Percentiles rank a stretch among this genome's conserved stretches.
Evolutionary conservation across 768 basidiomycete genomes (phyloP).

Genomic region (Mycena indigotica): DNA sequence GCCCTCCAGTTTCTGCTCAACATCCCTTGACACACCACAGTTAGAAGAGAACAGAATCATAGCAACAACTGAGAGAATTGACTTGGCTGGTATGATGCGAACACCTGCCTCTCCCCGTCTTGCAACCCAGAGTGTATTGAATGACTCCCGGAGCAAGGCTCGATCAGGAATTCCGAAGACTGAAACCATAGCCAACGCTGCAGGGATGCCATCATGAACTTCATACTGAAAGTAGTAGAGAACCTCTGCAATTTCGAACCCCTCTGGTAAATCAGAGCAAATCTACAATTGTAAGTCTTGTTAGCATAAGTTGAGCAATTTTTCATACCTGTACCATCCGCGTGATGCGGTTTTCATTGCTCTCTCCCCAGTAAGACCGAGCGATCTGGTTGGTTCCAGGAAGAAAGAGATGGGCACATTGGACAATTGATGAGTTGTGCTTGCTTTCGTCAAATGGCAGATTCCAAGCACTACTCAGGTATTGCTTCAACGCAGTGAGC

Average conservation of each 20-base stretch:
- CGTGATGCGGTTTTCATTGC: background rate
- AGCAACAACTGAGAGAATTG: slow-evolving; percentile 9
- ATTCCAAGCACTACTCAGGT: background rate
- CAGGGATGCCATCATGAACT: background rate
- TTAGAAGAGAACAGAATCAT: slow-evolving; percentile 7
- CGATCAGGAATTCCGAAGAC: slow-evolving; percentile 5
- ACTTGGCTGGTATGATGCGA: slow-evolving; percentile 1
- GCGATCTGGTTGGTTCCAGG: slow-evolving; percentile 26
- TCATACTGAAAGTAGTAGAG: slow-evolving; percentile 3
- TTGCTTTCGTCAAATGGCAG: background rate
- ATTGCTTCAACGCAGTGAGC: background rate
- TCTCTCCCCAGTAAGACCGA: background rate
- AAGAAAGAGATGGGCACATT: slow-evolving; percentile 22
- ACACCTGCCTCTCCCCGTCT: slow-evolving; percentile 1
- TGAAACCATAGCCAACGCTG: slow-evolving; percentile 6
- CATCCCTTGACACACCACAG: background rate
- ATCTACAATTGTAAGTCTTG: no score
- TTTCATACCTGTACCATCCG: background rate
- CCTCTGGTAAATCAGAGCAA: no score
- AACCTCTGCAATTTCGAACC: slow-evolving; percentile 3
- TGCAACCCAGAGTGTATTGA: slow-evolving; percentile 1
- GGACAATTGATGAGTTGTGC: background rate
- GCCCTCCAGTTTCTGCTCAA: background rate
- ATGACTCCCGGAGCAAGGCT: slow-evolving; percentile 1
- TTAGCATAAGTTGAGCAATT: no score